A percentile compares a stretch with the other conserved stretches of the same genome.
phyloP scores from a whole-genome alignment of 495 filamentous ascomycete species.

The Monascus purpureus region DNA sequence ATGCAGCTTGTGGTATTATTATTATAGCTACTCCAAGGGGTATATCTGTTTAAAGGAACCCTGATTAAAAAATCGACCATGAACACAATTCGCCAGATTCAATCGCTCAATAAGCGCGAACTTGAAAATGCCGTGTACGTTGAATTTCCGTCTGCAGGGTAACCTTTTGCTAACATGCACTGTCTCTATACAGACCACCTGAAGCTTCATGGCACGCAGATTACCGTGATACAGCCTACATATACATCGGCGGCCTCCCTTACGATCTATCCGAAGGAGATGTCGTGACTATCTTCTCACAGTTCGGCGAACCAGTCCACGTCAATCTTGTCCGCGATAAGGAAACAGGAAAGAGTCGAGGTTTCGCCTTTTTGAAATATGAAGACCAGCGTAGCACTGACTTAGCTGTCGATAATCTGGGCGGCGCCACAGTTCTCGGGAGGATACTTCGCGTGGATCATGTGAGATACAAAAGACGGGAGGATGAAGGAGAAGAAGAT shows the following conservation, averaged over 20 bases:
- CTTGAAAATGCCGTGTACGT: slow-evolving; percentile 69
- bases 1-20: no score
- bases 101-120: slow-evolving; percentile 89
- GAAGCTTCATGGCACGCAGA: slow-evolving; percentile 95
- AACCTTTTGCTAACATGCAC: no score
- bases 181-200: slow-evolving; percentile 40
- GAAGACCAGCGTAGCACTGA: slow-evolving; percentile 96
- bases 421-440: slow-evolving; percentile 71
- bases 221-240: slow-evolving; percentile 91
- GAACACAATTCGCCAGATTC: slow-evolving; percentile 86
- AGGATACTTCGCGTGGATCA: slow-evolving; percentile 81
- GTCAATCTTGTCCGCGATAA: slow-evolving; percentile 86
- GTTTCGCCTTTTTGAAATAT: slow-evolving; percentile 94
- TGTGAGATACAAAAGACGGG: slow-evolving; percentile 72
- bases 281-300: slow-evolving; percentile 91
- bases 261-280: slow-evolving; percentile 93
- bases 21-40: no score
- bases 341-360: slow-evolving; percentile 85
- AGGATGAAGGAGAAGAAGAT: slow-evolving; percentile 68
- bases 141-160: neutral
- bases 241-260: slow-evolving; percentile 90
- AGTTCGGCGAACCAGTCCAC: slow-evolving; percentile 88
- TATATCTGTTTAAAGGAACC: neutral
- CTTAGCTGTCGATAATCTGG: slow-evolving; percentile 88
- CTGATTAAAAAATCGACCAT: slow-evolving; percentile 28